Conservation (phyloP, 495 filamentous ascomycete species). For the Monascus purpureus region DNA sequence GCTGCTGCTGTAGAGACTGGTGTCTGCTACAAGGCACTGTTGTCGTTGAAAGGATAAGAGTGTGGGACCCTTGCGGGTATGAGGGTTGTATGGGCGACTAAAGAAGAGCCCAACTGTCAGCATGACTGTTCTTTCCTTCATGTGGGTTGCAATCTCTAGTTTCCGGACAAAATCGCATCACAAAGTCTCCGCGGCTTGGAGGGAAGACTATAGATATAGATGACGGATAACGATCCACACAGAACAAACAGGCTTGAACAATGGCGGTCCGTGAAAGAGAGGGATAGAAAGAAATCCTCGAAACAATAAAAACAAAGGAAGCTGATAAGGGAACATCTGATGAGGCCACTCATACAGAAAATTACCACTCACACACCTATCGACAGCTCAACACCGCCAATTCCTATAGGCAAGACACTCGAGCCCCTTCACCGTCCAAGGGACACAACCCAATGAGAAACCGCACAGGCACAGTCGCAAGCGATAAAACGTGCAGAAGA, state of each 20-base stretch:
- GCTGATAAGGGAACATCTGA: too few relatives aligned
- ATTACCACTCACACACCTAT: too few relatives aligned
- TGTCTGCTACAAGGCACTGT: conserved; percentile 28
- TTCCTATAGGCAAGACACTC: conserved; percentile 1
- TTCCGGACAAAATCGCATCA: too few relatives aligned
- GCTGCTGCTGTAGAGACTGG: conserved; percentile 10
- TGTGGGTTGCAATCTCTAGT: not conserved
- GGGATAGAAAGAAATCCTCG: too few relatives aligned
- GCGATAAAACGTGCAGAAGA: conserved; percentile 4
- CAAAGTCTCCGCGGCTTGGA: too few relatives aligned
- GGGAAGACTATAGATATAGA: too few relatives aligned
- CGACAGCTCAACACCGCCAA: too few relatives aligned
- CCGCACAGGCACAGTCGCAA: not conserved
- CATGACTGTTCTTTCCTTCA: conserved; percentile 16
- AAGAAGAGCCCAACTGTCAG: conserved; percentile 32
- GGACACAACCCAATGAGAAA: conserved; percentile 7
- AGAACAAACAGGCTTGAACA: too few relatives aligned
- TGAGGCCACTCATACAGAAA: too few relatives aligned
- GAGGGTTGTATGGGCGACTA: conserved; percentile 23
- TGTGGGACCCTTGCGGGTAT: conserved; percentile 25
- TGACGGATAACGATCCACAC: too few relatives aligned
- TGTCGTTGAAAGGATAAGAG: conserved; percentile 31
- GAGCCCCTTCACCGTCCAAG: conserved; percentile 7
- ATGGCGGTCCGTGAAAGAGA: too few relatives aligned
- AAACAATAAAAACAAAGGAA: too few relatives aligned